phyloP scores from a whole-genome alignment of 305 asterid species.

The Ruellia speciosa region DNA sequence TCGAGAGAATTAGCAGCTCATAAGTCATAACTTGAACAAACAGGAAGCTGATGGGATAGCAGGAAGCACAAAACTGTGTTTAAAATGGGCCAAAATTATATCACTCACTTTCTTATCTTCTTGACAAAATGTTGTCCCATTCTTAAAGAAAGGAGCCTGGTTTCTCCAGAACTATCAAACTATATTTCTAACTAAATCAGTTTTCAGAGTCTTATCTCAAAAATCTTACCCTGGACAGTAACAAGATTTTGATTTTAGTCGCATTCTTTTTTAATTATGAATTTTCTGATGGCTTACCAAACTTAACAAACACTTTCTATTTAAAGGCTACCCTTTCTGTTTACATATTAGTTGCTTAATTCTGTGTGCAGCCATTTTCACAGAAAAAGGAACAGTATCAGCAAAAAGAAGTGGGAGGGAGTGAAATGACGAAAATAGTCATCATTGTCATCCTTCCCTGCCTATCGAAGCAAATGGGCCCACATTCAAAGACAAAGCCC shows the following conservation, averaged over 20 bases:
- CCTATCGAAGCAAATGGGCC: conserved; percentile 45
- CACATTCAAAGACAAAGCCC: conserved; percentile 48
- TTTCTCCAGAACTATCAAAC: no score
- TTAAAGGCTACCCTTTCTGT: neutral
- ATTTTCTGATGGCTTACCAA: neutral
- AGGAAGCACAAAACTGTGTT: no score
- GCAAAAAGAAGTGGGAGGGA: neutral
- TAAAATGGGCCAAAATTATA: no score
- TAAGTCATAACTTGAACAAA: no score
- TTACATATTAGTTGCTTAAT: neutral
- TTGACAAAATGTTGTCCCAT: no score
- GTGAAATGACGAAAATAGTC: conserved; percentile 25
- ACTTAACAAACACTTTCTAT: neutral
- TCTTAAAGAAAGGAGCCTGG: no score
- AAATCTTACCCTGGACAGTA: neutral
- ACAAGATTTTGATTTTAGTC: neutral
- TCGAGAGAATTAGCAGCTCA: no score
- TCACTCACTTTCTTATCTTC: no score
- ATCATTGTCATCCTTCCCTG: conserved; percentile 19
- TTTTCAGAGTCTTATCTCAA: no score
- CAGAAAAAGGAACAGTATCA: neutral
- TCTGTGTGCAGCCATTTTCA: neutral
- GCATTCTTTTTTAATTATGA: neutral
- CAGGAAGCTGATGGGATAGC: no score
- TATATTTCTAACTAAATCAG: no score